Conservation (phyloP, 768 basidiomycete species). For the Leucosporidium scottii region DNA sequence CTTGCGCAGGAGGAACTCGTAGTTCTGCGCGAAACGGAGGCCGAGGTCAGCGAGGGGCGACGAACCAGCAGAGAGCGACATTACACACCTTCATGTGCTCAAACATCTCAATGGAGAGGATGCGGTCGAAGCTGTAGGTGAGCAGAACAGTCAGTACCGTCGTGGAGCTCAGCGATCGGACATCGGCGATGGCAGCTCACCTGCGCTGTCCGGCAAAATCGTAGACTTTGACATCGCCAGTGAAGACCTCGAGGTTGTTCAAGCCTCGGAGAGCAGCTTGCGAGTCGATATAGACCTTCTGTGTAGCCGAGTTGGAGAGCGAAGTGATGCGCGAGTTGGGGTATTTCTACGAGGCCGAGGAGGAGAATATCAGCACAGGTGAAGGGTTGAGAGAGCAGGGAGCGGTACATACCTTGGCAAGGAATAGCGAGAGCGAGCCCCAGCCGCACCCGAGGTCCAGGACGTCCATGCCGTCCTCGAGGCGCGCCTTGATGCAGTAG, state of each 20-base stretch:
- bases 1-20: conserved; percentile 56
- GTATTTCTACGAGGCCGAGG: conserved; percentile 50
- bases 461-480: conserved; percentile 57
- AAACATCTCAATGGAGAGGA: conserved; percentile 60
- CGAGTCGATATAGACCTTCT: conserved; percentile 58
- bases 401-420: conserved; percentile 51
- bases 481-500: conserved; percentile 59
- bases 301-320: conserved; percentile 61
- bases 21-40: conserved; percentile 60
- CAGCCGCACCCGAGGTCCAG: conserved; percentile 68
- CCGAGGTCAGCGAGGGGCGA: conserved; percentile 47
- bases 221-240: conserved; percentile 59
- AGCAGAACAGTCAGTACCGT: neutral
- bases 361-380: neutral
- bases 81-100: conserved; percentile 12
- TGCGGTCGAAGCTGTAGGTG: conserved; percentile 56
- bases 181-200: conserved; percentile 39
- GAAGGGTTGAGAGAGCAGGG: neutral
- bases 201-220: conserved; percentile 52
- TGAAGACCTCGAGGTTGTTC: conserved; percentile 55
- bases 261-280: conserved; percentile 50
- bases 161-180: neutral
- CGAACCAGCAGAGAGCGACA: neutral
- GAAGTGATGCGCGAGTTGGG: conserved; percentile 58
- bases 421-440: conserved; percentile 63